Base-by-base conservation (phyloP, 495 filamentous ascomycete species). In the Hypoxylon crocopeplum region DNA sequence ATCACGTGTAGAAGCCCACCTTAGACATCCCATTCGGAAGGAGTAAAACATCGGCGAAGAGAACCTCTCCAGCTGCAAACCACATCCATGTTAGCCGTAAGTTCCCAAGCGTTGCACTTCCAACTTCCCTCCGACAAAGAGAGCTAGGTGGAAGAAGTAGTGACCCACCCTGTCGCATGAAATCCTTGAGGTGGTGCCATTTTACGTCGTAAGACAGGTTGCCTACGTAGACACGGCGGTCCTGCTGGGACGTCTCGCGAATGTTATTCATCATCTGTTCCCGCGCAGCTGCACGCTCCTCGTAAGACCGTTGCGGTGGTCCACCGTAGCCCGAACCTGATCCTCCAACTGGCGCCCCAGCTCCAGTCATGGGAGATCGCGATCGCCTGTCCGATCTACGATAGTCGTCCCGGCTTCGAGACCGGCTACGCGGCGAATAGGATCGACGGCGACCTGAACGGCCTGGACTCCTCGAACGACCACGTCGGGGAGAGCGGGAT, bases 1-100 rank as follows among this genome's bases (percentile, higher is more conserved):
- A 87, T 92, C 85, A 86, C 84, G 77, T 78, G 85, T 91, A 90
- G 87, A 86, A 86, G 90, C 92, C 91, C 92, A 97, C 94, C 95
- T 98, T 98, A 90, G 93, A 97, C 94, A 98, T 98, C 92, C 94
- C 94, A 86, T 98, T 98, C 73, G 95, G 95, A 92, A 98, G 92
- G 77, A 96, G 84, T 77, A 98, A 88, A 71, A 98, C 93, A 85
- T 98, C 94, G 86, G 94, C 94, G 79, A 95, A 98, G 81, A 98
- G 86, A 79, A 98, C 95, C 75, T 98, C 94, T 84, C 94, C 94
- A 82, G 94, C 94, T 98, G 75, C 69, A 68, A 49, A 12, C 11
- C 45, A 25, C 5, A 10, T 7, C 10, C 12, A 13, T 27, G 39
- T 63, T 54, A 55, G 56, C 50, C 32, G 19, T 16, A n/a, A n/a